A percentile compares a stretch with the other conserved stretches of the same genome.
Evolutionary conservation across 108 stramenopile genomes (phyloP).

Genomic region (Cyclostephanos tholiformis): DNA sequence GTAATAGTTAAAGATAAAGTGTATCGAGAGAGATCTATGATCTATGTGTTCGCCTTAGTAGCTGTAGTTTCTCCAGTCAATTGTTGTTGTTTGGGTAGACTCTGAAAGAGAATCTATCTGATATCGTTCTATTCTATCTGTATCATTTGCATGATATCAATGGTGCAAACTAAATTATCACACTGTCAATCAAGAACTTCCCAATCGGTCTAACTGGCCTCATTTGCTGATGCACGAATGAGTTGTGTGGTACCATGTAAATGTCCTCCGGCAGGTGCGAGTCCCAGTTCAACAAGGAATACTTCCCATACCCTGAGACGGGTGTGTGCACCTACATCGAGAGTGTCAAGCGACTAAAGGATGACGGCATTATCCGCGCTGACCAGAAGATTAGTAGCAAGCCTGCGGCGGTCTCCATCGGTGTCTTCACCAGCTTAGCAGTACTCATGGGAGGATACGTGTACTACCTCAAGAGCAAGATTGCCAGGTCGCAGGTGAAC

Average conservation of each 20-base stretch:
- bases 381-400: constrained; percentile 61
- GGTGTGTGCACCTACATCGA: constrained; percentile 83
- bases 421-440: constrained; percentile 70
- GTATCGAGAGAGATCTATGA: too few species aligned
- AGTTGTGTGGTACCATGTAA: constrained; percentile 70
- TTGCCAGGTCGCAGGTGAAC: constrained; percentile 44
- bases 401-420: constrained; percentile 74
- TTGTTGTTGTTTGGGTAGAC: too few species aligned
- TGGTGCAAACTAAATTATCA: too few species aligned
- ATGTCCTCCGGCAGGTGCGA: constrained; percentile 81
- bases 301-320: constrained; percentile 76
- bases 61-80: too few species aligned
- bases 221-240: too few species aligned
- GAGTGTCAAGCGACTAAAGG: constrained; percentile 80
- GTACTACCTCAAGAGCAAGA: constrained; percentile 71
- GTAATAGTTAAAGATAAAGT: too few species aligned
- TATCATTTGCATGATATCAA: too few species aligned
- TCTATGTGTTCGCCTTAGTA: too few species aligned
- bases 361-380: constrained; percentile 84
- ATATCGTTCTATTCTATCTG: too few species aligned
- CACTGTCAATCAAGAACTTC: too few species aligned
- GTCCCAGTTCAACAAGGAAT: constrained; percentile 52
- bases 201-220: too few species aligned
- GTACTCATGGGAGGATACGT: constrained; percentile 79
- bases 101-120: too few species aligned